Conservation (phyloP, 1,284 basidiomycete species). For the Melampsora americana region DNA sequence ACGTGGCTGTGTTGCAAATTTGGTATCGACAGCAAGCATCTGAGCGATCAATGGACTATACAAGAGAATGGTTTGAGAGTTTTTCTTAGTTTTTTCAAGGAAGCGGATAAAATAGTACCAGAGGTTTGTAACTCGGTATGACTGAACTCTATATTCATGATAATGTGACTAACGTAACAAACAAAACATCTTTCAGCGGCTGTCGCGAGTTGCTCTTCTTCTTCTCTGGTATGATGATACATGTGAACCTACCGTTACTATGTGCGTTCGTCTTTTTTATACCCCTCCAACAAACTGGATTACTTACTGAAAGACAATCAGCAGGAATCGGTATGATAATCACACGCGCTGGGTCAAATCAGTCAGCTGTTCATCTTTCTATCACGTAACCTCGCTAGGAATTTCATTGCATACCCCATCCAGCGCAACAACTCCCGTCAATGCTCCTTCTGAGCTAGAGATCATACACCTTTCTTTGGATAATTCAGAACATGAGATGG, state of each 20-base stretch:
- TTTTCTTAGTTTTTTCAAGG: constrained; percentile 15
- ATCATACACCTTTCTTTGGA: constrained; percentile 22
- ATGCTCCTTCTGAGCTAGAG: neutral
- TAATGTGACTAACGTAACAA: no score
- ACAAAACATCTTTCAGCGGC: neutral
- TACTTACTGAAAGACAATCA: neutral
- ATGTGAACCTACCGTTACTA: neutral
- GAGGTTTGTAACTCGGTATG: neutral
- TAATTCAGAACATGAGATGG: constrained; percentile 20
- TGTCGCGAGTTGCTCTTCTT: neutral
- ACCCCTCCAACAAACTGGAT: neutral
- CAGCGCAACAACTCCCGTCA: neutral
- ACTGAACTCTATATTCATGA: neutral
- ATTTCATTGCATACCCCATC: neutral
- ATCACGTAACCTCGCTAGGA: neutral
- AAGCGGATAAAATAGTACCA: neutral
- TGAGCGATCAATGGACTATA: neutral
- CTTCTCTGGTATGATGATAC: neutral
- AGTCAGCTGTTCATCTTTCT: neutral
- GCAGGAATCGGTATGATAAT: no score
- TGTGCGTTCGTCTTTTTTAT: neutral
- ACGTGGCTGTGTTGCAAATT: constrained; percentile 44
- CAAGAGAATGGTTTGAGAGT: constrained; percentile 22
- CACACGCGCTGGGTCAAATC: neutral
- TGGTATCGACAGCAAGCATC: constrained; percentile 9